phyloP scores from a whole-genome alignment of 2,329 filamentous ascomycete species.

The Dactylellina parvicollis region DNA sequence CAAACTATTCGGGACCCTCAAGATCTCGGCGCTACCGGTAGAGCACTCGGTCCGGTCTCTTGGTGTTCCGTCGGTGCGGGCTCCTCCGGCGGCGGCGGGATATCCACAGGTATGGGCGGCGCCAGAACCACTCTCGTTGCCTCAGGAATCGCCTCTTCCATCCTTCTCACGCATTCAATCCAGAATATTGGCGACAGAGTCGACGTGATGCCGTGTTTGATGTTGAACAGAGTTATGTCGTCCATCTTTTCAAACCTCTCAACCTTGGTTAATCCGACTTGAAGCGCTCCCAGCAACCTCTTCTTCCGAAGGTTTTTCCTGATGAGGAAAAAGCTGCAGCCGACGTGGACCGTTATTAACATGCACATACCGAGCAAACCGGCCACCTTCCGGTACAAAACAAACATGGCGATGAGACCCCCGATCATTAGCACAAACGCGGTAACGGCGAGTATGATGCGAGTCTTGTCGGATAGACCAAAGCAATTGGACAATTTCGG shows the following conservation, averaged over 20 bases:
- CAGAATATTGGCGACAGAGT: slow-evolving; percentile 37
- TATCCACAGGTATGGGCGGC: slow-evolving; percentile 11
- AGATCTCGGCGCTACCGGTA: too few species aligned
- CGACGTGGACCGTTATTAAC: slow-evolving; percentile 21
- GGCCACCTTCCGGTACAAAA: slow-evolving; percentile 20
- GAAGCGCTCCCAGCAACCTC: slow-evolving; percentile 19
- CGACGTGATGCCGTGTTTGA: slow-evolving; percentile 21
- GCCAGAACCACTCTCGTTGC: background rate
- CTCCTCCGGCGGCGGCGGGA: slow-evolving; percentile 10
- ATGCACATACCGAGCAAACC: slow-evolving; percentile 26
- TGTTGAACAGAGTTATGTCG: slow-evolving; percentile 10
- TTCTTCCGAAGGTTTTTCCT: slow-evolving; percentile 26
- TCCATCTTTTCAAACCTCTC: slow-evolving; percentile 42
- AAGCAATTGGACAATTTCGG: slow-evolving; percentile 51
- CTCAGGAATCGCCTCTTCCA: slow-evolving; percentile 48
- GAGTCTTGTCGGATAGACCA: slow-evolving; percentile 20
- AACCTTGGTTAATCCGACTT: slow-evolving; percentile 32
- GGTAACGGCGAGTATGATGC: slow-evolving; percentile 1
- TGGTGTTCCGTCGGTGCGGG: background rate
- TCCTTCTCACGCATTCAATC: slow-evolving; percentile 36
- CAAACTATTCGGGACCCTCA: too few species aligned
- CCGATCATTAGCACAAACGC: slow-evolving; percentile 10
- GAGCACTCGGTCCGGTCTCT: too few species aligned
- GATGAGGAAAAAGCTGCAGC: slow-evolving; percentile 19
- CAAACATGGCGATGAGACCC: background rate